Conservation (phyloP, 257 asterid genomes). For the Rauvolfia tetraphylla region DNA sequence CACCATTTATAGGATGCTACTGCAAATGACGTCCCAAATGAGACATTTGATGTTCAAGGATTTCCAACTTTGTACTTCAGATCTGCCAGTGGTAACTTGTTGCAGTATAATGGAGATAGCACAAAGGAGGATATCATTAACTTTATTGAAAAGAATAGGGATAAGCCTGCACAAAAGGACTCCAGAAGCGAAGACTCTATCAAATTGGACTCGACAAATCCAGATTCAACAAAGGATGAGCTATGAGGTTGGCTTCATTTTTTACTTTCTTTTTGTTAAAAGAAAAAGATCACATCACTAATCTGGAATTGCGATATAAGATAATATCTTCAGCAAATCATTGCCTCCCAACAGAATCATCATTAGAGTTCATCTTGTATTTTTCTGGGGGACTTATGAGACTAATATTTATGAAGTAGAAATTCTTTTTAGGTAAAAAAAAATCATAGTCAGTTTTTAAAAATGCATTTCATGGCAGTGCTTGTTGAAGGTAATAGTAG, state of each 20-base stretch:
- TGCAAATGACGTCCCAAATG: slow-evolving; percentile 63
- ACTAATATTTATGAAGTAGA: neutral
- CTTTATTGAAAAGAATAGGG: slow-evolving; percentile 49
- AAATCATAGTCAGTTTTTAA: no score
- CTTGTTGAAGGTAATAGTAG: neutral
- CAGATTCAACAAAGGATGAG: slow-evolving; percentile 48
- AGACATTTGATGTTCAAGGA: slow-evolving; percentile 56
- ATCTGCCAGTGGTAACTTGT: slow-evolving; percentile 54
- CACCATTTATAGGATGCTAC: slow-evolving; percentile 54
- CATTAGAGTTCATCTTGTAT: neutral
- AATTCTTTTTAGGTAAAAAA: neutral
- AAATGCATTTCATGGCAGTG: neutral
- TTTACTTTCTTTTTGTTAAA: neutral
- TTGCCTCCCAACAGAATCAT: neutral
- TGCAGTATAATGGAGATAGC: slow-evolving; percentile 51
- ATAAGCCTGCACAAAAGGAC: slow-evolving; percentile 32
- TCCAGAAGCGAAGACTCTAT: slow-evolving; percentile 24
- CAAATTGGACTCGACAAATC: neutral
- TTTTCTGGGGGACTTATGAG: neutral
- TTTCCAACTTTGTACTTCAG: slow-evolving; percentile 76
- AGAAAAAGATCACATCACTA: neutral
- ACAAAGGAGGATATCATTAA: slow-evolving; percentile 65
- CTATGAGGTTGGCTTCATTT: slow-evolving; percentile 34
- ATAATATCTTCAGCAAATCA: neutral
- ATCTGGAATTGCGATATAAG: neutral